Evolutionary conservation across 495 filamentous ascomycete species (phyloP), one percentile per base, ranked within the genome.

Genomic region (Penicillium roqueforti): DNA sequence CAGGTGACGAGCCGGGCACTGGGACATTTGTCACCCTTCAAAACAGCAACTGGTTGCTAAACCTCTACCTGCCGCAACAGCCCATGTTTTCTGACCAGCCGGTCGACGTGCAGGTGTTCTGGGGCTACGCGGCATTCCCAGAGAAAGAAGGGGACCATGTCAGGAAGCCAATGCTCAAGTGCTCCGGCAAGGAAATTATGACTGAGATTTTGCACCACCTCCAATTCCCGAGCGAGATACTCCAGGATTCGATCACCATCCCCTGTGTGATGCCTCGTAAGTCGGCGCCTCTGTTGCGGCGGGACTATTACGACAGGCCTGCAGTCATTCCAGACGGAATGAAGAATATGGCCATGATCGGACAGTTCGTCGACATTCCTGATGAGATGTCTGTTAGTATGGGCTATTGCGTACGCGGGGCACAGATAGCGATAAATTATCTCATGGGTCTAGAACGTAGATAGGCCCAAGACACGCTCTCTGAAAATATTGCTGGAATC

Each of bases 361-460:
- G 75, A 0, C 70, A 73, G 53, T 77, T 71, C 58, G 75, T 75
- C 18, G 71, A 77, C 56, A 71, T 75, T 11, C 50, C 49, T 7
- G 66, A 67, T 45, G 75, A 77, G 51, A 65, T 66, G 7, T 63
- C 65, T 13, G 68, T 71, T n/a, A 71, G 61, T 28, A 65, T 70
- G 55, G 75, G 76, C 49, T 77, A 77, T 52, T 69, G 66, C 58
- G 69, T 77, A 6, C 58, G 68, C 14, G 65, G 68, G 43, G 73
- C 74, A 48, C 68, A 76, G 66, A 69, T 71, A 55, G 74, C 71
- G 1, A 70, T 76, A 23, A 53, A 63, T 48, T 6, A 45, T 29
- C 48, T 70, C 51, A 68, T 70, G 65, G 62, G 60, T n/a, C n/a
- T n/a, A n/a, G n/a, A n/a, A n/a, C n/a, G n/a, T n/a, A n/a, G n/a